These are phyloP conservation scores for Coleophoma cylindrospora DNA, from an alignment of 2,329 filamentous ascomycete species.

Conservation along the genomic window DNA sequence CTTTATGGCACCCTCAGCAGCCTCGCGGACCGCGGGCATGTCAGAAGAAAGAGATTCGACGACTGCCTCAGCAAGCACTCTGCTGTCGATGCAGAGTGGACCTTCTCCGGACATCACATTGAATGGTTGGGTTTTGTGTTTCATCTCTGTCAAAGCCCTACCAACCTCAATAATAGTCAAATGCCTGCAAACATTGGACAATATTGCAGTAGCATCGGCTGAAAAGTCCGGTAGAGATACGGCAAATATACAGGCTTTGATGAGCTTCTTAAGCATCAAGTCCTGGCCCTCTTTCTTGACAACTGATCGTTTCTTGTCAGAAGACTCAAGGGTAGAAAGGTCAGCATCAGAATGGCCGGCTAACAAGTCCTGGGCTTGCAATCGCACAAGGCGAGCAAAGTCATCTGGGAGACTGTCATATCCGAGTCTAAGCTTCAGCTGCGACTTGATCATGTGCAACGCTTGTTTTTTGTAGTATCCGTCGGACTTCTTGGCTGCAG, in stretches of 20 bases:
- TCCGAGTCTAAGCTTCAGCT: conserved; percentile 87
- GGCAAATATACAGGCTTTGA: conserved; percentile 86
- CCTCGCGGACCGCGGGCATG: conserved; percentile 71
- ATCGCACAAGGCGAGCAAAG: conserved; percentile 73
- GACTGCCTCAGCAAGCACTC: conserved; percentile 82
- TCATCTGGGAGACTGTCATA: conserved; percentile 87
- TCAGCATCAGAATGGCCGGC: conserved; percentile 67
- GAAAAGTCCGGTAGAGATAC: conserved; percentile 78
- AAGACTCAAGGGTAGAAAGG: conserved; percentile 64
- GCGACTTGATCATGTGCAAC: conserved; percentile 78
- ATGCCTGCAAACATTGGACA: conserved; percentile 80
- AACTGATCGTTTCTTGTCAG: conserved; percentile 77
- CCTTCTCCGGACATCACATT: conserved; percentile 84
- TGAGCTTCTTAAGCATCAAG: conserved; percentile 71
- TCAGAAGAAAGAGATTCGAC: conserved; percentile 89
- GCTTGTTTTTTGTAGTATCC: conserved; percentile 91
- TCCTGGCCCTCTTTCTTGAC: conserved; percentile 85
- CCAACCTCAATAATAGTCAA: conserved; percentile 89
- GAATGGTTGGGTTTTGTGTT: conserved; percentile 73
- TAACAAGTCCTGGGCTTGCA: conserved; percentile 84
- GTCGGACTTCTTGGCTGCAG: conserved; percentile 53
- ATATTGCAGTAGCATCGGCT: conserved; percentile 67
- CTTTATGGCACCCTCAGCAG: conserved; percentile 72
- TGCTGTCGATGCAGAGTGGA: conserved; percentile 78
- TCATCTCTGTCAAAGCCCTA: conserved; percentile 73